Base-by-base conservation (phyloP, 208 protist species). In the Wallacemonas collosoma region DNA sequence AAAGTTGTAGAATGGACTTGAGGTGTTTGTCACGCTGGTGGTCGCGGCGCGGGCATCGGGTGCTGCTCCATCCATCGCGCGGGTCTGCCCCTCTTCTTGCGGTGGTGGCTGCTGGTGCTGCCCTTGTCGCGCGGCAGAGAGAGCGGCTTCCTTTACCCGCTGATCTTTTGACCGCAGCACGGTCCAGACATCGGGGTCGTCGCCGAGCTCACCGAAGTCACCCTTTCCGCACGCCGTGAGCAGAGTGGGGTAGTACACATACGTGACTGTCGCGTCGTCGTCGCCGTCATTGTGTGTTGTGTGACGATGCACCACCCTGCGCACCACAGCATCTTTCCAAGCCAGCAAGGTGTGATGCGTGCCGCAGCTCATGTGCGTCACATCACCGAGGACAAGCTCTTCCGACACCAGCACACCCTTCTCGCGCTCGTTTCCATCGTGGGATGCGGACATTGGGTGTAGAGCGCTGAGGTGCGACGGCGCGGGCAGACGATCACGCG, bases 181-280 rank as follows among this genome's bases (percentile, higher is more conserved):
- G 9, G 67, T 79, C 81, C 76, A 86, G 26, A 55, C 63, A 40
- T 89, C 80, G 4, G 63, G 82, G 68, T 97, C 87, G 74, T 91
- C 93, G 67, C 92, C 92, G 26, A 97, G 81, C 58, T 97, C 89
- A 11, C 92, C 92, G 82, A 88, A 97, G 76, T 95, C 90, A 17
- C 92, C 92, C 38, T 85, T 88, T 15, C 92, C 92, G 40, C 81
- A 81, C 41, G 89, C 88, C 38, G 80, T 47, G n/a, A 95, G 53
- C 36, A 93, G 50, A 2, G 79, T 39, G 0, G 87, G 87, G 68
- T 88, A 82, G 72, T 77, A 78, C 44, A 69, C 39, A 62, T 36
- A 80, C 57, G 17, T 41, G 12, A 55, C 63, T 9, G 11, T 65
- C 2, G 67, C 47, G 14, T 57, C 15, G 54, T 26, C 26, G 26